Percentiles rank a stretch among this genome's conserved stretches.
Evolutionary conservation across 306 rosid genomes (phyloP).

Genomic region (Nissolia schottii): DNA sequence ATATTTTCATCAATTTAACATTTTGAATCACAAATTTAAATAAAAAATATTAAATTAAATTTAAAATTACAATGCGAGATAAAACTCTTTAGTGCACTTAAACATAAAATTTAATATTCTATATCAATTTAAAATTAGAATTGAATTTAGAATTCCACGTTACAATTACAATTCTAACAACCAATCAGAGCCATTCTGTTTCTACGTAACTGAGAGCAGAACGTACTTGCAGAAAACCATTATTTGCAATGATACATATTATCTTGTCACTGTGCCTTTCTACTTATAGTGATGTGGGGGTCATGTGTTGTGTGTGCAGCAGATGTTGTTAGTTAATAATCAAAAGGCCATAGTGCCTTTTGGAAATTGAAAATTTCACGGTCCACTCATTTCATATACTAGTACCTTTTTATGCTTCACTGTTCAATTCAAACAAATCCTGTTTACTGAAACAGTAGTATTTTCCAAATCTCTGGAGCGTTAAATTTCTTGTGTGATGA

Average conservation of each 20-base stretch:
- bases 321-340: neutral
- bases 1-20: no score
- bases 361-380: neutral
- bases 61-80: no score
- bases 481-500: constrained; percentile 24
- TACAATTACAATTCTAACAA: no score
- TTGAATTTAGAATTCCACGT: no score
- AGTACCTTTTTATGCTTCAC: neutral
- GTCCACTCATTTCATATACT: constrained; percentile 10
- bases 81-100: no score
- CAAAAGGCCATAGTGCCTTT: neutral
- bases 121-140: no score
- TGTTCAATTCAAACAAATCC: constrained; percentile 19
- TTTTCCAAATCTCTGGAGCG: constrained; percentile 15
- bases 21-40: no score
- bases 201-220: constrained; percentile 26
- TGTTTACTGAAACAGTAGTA: constrained; percentile 23
- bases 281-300: constrained; percentile 20
- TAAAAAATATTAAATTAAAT: no score
- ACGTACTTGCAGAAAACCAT: constrained; percentile 35
- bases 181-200: no score
- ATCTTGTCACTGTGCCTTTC: constrained; percentile 28
- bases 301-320: constrained; percentile 2
- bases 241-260: constrained; percentile 21
- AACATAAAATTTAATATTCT: no score